Base-by-base conservation (phyloP, 1,139 yeast genomes). In the Lipomyces yarrowii region DNA sequence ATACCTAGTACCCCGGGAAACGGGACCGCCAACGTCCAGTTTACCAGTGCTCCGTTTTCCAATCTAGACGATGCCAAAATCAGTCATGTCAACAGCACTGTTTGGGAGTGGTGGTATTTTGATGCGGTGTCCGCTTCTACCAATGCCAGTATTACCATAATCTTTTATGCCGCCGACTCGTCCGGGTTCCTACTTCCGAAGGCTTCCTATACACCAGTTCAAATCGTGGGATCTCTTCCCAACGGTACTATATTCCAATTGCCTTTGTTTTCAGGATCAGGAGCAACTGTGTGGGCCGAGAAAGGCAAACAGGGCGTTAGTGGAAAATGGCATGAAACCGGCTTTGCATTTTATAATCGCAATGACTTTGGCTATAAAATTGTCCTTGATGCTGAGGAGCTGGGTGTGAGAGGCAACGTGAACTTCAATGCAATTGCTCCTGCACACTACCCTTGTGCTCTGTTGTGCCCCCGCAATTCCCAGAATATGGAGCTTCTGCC, bases 31-130 rank as follows among this genome's bases (percentile, higher is more conserved):
- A 35, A 13, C 8, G 39, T 35, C 39, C 39, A 35, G 39, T 35
- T 35, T 35, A 35, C 13, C 39, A 35, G 39, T 13, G 15, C 39
- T 13, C 39, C 39, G 11, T 35, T 13, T 35, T 35, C 39, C 39
- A 35, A 13, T 13, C 39, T 35, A 13, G 39, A 35, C 39, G 39
- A 35, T 10, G 13, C 39, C 39, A 35, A 35, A 35, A 35, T 52
- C 23, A 33, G 58, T 13, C 23, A n/a, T 37, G 56, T 58, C 35
- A 58, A 58, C 60, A 33, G 46, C 10, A 11, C 61, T 4, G n/a
- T 63, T 18, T 59, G 23, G 18, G 62, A 59, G 2, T 59, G 62
- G 62, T 59, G 62, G 62, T 59, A 59, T 33, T 59, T 59, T 33
- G 62, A 59, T 52, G 51, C 35, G 23, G 30, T 26, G 30, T 26